Conservation (phyloP, 805 yeast genomes). For the Lipomyces starkeyi region DNA sequence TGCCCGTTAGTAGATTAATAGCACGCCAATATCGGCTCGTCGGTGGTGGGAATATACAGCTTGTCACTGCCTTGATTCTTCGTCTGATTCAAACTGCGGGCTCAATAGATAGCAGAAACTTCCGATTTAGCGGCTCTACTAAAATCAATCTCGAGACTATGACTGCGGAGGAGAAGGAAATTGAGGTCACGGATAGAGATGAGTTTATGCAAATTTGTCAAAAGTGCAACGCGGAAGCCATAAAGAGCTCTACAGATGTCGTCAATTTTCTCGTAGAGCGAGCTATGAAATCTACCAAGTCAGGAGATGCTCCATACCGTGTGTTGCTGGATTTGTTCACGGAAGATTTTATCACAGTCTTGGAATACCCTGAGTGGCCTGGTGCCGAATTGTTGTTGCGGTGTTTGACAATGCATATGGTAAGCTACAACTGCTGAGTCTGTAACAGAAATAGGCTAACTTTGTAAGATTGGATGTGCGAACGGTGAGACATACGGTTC, state of each 20-base stretch:
- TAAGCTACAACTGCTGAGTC: neutral
- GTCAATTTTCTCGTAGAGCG: constrained; percentile 39
- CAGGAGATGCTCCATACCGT: constrained; percentile 38
- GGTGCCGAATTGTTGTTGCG: constrained; percentile 58
- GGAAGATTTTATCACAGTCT: constrained; percentile 59
- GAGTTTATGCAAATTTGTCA: constrained; percentile 23
- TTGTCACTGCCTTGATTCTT: constrained; percentile 55
- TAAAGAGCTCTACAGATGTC: constrained; percentile 34
- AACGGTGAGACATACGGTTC: constrained; percentile 50
- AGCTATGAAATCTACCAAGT: constrained; percentile 37
- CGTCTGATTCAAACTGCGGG: constrained; percentile 53
- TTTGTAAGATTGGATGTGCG: constrained; percentile 32
- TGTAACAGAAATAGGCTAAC: constrained; percentile 1
- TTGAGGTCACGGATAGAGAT: constrained; percentile 15
- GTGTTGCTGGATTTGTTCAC: constrained; percentile 57
- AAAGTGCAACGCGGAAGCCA: constrained; percentile 31
- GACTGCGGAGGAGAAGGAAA: constrained; percentile 25
- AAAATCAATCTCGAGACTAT: neutral
- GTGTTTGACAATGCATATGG: constrained; percentile 28
- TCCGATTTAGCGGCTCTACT: neutral
- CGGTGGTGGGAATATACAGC: constrained; percentile 57
- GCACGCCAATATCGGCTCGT: constrained; percentile 54
- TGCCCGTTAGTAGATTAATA: constrained; percentile 54
- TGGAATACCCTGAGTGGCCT: constrained; percentile 66
- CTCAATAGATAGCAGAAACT: constrained; percentile 14